phyloP scores from a whole-genome alignment of 2,329 filamentous ascomycete species.

The Verticillium zaregamsianum region DNA sequence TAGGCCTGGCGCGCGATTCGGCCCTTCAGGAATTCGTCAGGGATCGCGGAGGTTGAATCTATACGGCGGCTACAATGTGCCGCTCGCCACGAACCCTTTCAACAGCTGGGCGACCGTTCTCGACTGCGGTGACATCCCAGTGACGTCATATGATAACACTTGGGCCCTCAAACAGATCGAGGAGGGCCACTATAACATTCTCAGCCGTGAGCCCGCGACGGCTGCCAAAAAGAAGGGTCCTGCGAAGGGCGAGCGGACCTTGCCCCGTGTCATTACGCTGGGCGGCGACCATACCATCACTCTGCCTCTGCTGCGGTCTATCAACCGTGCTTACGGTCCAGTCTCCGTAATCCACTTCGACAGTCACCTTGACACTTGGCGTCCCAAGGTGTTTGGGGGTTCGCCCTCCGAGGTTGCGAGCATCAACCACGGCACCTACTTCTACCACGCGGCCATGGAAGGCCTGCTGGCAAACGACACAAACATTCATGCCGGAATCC shows the following conservation, averaged over 20 bases:
- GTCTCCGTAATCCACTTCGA: conserved; percentile 61
- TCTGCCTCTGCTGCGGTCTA: conserved; percentile 53
- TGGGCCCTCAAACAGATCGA: conserved; percentile 83
- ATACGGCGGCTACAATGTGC: conserved; percentile 86
- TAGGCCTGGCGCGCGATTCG: conserved; percentile 77
- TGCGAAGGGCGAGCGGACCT: conserved; percentile 67
- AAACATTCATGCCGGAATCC: conserved; percentile 84
- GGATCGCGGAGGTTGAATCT: conserved; percentile 82
- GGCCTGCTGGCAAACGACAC: conserved; percentile 76
- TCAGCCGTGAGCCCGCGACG: conserved; percentile 67
- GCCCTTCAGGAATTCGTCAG: conserved; percentile 80
- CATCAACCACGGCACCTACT: conserved; percentile 87
- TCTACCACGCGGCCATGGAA: conserved; percentile 76
- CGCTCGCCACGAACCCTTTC: conserved; percentile 75
- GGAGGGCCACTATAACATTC: conserved; percentile 72
- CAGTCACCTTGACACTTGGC: conserved; percentile 63
- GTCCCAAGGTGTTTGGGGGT: conserved; percentile 80
- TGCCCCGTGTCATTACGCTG: conserved; percentile 77
- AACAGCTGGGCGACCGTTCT: conserved; percentile 75
- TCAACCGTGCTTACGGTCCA: conserved; percentile 57
- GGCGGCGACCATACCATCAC: conserved; percentile 62
- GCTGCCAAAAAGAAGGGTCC: conserved; percentile 63
- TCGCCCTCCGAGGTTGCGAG: conserved; percentile 70
- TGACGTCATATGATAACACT: conserved; percentile 74
- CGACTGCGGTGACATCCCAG: conserved; percentile 81